Evolutionary conservation across 306 rosid genomes (phyloP).

Genomic region (Abrus pulchellus): DNA sequence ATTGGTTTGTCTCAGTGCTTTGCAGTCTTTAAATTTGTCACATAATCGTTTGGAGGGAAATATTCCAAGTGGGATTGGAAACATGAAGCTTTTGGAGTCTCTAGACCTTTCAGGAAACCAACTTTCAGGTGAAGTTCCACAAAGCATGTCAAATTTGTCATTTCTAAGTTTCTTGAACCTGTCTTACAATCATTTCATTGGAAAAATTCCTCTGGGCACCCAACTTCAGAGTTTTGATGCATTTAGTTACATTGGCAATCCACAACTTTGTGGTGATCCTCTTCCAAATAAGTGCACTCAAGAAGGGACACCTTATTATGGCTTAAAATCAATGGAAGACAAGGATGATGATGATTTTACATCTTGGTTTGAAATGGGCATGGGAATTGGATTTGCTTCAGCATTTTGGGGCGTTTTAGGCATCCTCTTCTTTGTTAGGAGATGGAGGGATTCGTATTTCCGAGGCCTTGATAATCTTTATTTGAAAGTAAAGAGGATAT

Average conservation of each 20-base stretch:
- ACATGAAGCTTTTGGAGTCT: background rate
- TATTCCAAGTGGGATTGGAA: background rate
- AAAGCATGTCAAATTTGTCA: background rate
- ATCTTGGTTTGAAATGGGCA: background rate
- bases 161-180: background rate
- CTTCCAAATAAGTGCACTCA: slow-evolving; percentile 10
- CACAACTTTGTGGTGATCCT: slow-evolving; percentile 7
- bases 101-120: slow-evolving; percentile 5
- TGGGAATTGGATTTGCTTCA: slow-evolving; percentile 28
- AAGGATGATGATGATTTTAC: background rate
- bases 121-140: slow-evolving; percentile 21
- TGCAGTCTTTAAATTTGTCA: slow-evolving; percentile 20
- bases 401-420: background rate
- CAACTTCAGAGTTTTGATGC: slow-evolving; percentile 30
- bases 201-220: slow-evolving; percentile 9
- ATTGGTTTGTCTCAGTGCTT: background rate
- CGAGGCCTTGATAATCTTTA: background rate
- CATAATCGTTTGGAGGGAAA: slow-evolving; percentile 8
- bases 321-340: background rate
- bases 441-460: slow-evolving; percentile 18
- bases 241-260: slow-evolving; percentile 16
- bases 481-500: background rate
- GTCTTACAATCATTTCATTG: slow-evolving; percentile 7
- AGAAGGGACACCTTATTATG: too few relatives aligned
- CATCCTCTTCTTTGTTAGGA: background rate